These are phyloP conservation scores for Sechiopsis laciniata DNA, from an alignment of 306 rosid species.

Conservation along the genomic window DNA sequence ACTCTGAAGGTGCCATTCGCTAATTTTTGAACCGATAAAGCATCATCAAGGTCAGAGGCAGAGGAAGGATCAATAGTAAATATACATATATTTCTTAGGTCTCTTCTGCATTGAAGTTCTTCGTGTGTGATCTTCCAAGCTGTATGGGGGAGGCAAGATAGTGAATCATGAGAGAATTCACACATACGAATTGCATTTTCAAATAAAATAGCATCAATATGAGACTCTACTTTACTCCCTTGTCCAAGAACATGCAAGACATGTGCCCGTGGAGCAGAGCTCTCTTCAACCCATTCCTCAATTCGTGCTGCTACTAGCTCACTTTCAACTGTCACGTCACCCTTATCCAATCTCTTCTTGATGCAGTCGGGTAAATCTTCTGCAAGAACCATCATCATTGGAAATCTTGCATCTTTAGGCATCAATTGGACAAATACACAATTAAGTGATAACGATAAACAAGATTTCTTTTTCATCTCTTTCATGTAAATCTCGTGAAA, in stretches of 20 bases:
- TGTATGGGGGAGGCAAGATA: slow-evolving; percentile 49
- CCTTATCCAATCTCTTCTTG: slow-evolving; percentile 50
- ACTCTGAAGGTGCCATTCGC: slow-evolving; percentile 63
- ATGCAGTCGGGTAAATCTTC: slow-evolving; percentile 49
- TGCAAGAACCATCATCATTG: slow-evolving; percentile 48
- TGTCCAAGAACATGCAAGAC: slow-evolving; percentile 57
- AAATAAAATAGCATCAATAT: slow-evolving; percentile 68
- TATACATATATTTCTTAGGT: slow-evolving; percentile 65
- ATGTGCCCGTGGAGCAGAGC: slow-evolving; percentile 57
- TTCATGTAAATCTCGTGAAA: no score
- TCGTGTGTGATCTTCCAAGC: slow-evolving; percentile 69
- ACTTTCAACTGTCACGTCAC: slow-evolving; percentile 50
- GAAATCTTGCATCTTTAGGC: slow-evolving; percentile 64
- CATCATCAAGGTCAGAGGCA: slow-evolving; percentile 90
- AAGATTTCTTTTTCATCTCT: slow-evolving; percentile 3
- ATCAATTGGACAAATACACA: slow-evolving; percentile 51
- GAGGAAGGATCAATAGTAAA: slow-evolving; percentile 82
- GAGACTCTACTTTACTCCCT: slow-evolving; percentile 58
- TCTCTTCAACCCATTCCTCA: slow-evolving; percentile 62
- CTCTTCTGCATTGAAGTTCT: slow-evolving; percentile 56
- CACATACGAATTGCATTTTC: slow-evolving; percentile 52
- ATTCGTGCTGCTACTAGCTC: slow-evolving; percentile 68
- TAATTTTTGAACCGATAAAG: slow-evolving; percentile 66
- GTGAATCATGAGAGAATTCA: slow-evolving; percentile 58
- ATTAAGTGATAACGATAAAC: slow-evolving; percentile 45